These are phyloP conservation scores for Phytophthora meadii DNA, from an alignment of 352 stramenopile species.

Conservation along the genomic window DNA sequence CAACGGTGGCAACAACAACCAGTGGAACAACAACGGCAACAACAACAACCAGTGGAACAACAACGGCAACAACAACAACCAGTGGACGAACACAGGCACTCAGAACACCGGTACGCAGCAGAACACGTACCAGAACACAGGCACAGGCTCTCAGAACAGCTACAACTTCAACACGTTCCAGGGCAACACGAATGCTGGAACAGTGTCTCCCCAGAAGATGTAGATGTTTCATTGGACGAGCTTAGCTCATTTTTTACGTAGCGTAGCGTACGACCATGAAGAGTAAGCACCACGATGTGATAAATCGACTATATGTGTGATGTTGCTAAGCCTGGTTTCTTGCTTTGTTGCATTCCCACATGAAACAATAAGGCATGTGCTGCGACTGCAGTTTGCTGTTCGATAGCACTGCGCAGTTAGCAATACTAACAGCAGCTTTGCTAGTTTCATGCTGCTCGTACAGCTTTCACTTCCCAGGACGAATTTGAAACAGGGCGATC, in stretches of 20 bases:
- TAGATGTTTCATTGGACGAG: not conserved
- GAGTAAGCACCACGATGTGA: slow-evolving; percentile 7
- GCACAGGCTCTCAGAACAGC: slow-evolving; percentile 20
- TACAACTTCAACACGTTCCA: slow-evolving; percentile 25
- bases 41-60: slow-evolving; percentile 5
- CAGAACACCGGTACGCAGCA: slow-evolving; percentile 4
- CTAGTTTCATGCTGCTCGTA: too few species aligned
- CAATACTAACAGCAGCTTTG: too few species aligned
- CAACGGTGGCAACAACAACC: not conserved
- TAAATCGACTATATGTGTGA: slow-evolving; percentile 8
- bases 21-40: not conserved
- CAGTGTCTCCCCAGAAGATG: slow-evolving; percentile 15
- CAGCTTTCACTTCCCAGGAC: too few species aligned
- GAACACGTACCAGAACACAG: slow-evolving; percentile 9
- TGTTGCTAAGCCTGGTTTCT: not conserved
- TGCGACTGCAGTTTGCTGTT: too few species aligned
- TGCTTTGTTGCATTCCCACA: too few species aligned
- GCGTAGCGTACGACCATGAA: not conserved
- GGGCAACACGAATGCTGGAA: slow-evolving; percentile 16
- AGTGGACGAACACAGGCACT: not conserved
- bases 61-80: not conserved
- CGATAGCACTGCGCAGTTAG: too few species aligned
- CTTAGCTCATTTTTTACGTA: slow-evolving; percentile 3
- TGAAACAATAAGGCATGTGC: too few species aligned
- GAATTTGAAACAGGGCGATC: too few species aligned